phyloP scores from a whole-genome alignment of 305 asterid genomes.

The Fraxinus angustifolia region DNA sequence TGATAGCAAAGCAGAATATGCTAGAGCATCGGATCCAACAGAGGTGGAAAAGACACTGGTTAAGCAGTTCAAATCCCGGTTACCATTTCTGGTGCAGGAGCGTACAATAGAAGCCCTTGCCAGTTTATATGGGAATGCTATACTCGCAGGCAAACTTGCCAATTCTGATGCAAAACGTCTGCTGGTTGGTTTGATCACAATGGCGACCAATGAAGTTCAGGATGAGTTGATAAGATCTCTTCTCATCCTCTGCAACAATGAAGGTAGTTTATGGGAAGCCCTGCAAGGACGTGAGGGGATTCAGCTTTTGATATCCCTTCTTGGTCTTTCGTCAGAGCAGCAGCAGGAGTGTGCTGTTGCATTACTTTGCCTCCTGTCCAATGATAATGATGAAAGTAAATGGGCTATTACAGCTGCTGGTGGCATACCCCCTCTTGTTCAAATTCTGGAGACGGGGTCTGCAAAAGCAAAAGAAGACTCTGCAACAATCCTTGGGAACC shows the following conservation, averaged over 20 bases:
- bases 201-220: conserved; percentile 91
- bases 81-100: conserved; percentile 86
- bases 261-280: conserved; percentile 93
- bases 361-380: conserved; percentile 82
- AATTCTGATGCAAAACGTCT: conserved; percentile 93
- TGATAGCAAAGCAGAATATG: conserved; percentile 72
- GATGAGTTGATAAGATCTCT: conserved; percentile 87
- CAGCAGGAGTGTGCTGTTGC: conserved; percentile 99
- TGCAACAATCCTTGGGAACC: conserved; percentile 96
- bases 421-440: conserved; percentile 99
- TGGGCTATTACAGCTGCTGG: conserved; percentile 99
- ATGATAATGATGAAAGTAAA: conserved; percentile 95
- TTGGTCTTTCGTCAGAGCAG: conserved; percentile 99
- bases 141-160: conserved; percentile 74
- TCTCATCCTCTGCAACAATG: conserved; percentile 77
- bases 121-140: conserved; percentile 85
- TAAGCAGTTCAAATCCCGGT: conserved; percentile 68
- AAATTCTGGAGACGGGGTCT: conserved; percentile 94
- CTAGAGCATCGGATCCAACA: conserved; percentile 80
- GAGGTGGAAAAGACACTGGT: conserved; percentile 89
- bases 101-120: conserved; percentile 99
- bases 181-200: conserved; percentile 91
- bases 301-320: conserved; percentile 92
- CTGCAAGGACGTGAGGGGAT: conserved; percentile 99
- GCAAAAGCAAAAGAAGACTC: conserved; percentile 97